Evolutionary conservation across 805 yeast species (phyloP), one percentile per base, ranked within the genome.

Genomic region (Suhomyces sp.): DNA sequence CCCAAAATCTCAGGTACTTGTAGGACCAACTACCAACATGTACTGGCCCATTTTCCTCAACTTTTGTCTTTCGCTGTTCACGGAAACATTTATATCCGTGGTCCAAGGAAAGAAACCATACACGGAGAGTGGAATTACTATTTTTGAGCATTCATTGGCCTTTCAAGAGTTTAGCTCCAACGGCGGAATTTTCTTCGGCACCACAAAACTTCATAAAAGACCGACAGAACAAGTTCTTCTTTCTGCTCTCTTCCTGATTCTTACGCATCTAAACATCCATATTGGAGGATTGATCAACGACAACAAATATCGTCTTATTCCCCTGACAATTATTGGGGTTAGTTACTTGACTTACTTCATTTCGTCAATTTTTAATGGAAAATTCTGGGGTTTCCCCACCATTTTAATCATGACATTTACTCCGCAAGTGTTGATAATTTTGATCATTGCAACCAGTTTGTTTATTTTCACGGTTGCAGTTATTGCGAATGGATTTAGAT

Each of bases 81-180:
- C 78, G 11, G 91, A 85, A 56, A 77, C 87, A 0, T 79, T 83
- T 47, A 64, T 78, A 7, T 67, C 83, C 3, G 76, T 74, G 18
- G 67, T 78, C 6, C 68, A 72, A 36, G 85, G 84, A 7, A 43
- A 42, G 25, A 64, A 64, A 27, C 83, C 87, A 6, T 67, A 71
- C 36, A 71, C 76, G 14, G 90, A 82, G 37, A 73, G 81, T 11
- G 87, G 87, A 0, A 63, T 83, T 43, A 80, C 93, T 0, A 59
- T 84, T 22, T 83, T 84, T 57, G 93, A 85, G 54, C 82, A 79
- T 48, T 81, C 91, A 4, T 54, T 83, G 11, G 85, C 87, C 9
- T 82, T 82, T 51, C 90, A 83, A 48, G 93, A 84, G 47, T 79
- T 74, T 38, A 83, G 73, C 53, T 65, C 69, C 15, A 60, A 58